These are phyloP conservation scores for Dissoconium aciculare DNA, from an alignment of 2,329 filamentous ascomycete species.

Conservation along the genomic window DNA sequence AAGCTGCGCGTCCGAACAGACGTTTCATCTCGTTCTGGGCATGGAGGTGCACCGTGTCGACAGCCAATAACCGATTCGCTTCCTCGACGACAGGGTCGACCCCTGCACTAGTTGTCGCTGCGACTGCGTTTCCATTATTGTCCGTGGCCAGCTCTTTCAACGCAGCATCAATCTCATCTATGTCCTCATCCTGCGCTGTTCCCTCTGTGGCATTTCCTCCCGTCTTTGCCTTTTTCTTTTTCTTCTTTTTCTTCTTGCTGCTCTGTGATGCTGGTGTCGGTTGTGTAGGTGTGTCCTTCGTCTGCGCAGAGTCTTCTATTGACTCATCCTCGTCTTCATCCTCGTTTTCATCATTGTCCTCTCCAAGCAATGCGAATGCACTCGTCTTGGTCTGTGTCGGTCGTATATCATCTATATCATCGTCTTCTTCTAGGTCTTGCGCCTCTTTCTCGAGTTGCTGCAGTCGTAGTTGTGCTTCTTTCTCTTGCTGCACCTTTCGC, in stretches of 20 bases:
- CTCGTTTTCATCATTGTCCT: slow-evolving; percentile 22
- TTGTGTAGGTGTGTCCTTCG: slow-evolving; percentile 2
- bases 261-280: slow-evolving; percentile 27
- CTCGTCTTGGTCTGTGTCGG: slow-evolving; percentile 24
- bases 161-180: slow-evolving; percentile 54
- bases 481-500: slow-evolving; percentile 47
- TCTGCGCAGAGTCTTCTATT: slow-evolving; percentile 19
- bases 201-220: slow-evolving; percentile 12
- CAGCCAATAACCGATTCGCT: slow-evolving; percentile 39
- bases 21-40: slow-evolving; percentile 81
- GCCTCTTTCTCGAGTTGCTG: slow-evolving; percentile 22
- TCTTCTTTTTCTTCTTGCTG: slow-evolving; percentile 48
- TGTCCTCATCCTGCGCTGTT: slow-evolving; percentile 11
- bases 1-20: slow-evolving; percentile 51
- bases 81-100: slow-evolving; percentile 30
- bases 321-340: slow-evolving; percentile 22
- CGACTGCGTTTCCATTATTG: slow-evolving; percentile 13
- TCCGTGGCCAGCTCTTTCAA: slow-evolving; percentile 42
- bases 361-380: slow-evolving; percentile 33
- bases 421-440: slow-evolving; percentile 19
- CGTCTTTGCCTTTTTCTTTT: slow-evolving; percentile 32
- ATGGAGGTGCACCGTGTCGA: slow-evolving; percentile 62
- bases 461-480: slow-evolving; percentile 40
- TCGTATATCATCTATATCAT: slow-evolving; percentile 22
- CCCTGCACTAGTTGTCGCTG: slow-evolving; percentile 13